A percentile compares a stretch with the other conserved stretches of the same genome.
Conservation (phyloP, 225 moss, liverwort and hornwort species). For the Pseudoscleropodium purum region DNA sequence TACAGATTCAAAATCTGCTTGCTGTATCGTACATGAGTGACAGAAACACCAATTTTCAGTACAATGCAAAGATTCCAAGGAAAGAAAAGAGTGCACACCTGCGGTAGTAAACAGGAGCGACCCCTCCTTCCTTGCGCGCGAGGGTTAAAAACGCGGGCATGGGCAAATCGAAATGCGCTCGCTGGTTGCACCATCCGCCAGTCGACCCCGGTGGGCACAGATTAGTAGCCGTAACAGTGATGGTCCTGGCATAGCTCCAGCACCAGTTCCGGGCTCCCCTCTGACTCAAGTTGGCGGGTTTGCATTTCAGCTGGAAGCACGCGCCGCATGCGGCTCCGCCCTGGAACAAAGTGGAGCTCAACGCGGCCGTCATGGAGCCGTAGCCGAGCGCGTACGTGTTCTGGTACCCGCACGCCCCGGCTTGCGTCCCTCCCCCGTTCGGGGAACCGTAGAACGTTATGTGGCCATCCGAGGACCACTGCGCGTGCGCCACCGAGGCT, state of each 20-base stretch:
- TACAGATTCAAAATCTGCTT: not conserved
- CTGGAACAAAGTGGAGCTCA: slow-evolving; percentile 23
- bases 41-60: not conserved
- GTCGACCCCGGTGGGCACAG: slow-evolving; percentile 25
- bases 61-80: not conserved
- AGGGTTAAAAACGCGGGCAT: slow-evolving; percentile 28
- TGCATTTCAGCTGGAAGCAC: slow-evolving; percentile 25
- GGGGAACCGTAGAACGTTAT: slow-evolving; percentile 21
- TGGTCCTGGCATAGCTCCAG: not conserved
- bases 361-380: slow-evolving; percentile 29
- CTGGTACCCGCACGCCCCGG: slow-evolving; percentile 34
- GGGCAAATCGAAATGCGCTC: slow-evolving; percentile 28
- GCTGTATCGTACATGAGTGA: not conserved
- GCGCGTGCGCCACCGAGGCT: not conserved
- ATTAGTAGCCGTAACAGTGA: slow-evolving; percentile 35
- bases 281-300: not conserved
- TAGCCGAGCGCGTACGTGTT: slow-evolving; percentile 31
- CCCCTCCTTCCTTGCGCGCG: slow-evolving; percentile 12
- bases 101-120: slow-evolving; percentile 27
- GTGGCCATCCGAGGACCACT: not conserved
- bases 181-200: slow-evolving; percentile 41
- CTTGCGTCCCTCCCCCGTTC: slow-evolving; percentile 23
- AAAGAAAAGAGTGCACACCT: not conserved
- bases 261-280: slow-evolving; percentile 9
- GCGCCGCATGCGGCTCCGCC: slow-evolving; percentile 23